A percentile compares a stretch with the other conserved stretches of the same genome.
Evolutionary conservation across 768 basidiomycete genomes (phyloP).

Genomic region (Coprinellus aureogranulatus): DNA sequence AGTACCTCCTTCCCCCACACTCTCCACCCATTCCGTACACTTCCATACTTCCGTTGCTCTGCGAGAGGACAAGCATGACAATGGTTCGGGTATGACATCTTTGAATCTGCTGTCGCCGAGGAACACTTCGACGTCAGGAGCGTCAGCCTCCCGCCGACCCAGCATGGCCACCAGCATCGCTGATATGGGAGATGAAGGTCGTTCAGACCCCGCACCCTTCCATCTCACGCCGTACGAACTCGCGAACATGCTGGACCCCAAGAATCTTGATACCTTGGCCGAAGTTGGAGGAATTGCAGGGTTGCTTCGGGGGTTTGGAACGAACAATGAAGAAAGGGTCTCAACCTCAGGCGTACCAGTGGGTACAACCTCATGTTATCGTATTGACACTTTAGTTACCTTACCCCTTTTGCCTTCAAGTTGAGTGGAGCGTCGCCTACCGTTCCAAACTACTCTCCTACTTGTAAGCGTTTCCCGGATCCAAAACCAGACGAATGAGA

Average conservation of each 20-base stretch:
- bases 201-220: conserved; percentile 67
- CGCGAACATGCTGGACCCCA: conserved; percentile 88
- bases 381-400: no score
- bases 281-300: conserved; percentile 68
- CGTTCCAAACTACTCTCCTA: no score
- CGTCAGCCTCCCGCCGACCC: conserved; percentile 49
- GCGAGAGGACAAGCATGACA: conserved; percentile 68
- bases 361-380: no score
- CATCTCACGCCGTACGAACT: conserved; percentile 68
- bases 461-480: no score
- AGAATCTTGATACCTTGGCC: conserved; percentile 66
- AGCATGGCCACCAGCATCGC: conserved; percentile 60
- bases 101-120: conserved; percentile 46
- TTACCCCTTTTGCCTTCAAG: no score
- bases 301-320: conserved; percentile 73
- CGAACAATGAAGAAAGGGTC: conserved; percentile 52
- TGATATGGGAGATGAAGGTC: conserved; percentile 48
- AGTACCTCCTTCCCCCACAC: conserved; percentile 72
- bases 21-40: conserved; percentile 62
- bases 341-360: conserved; percentile 18
- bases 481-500: no score
- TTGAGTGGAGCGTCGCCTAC: no score
- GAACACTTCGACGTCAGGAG: conserved; percentile 20
- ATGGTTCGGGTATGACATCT: conserved; percentile 49
- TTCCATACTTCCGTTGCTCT: conserved; percentile 55